Evolutionary conservation across 2,329 filamentous ascomycete species (phyloP).

Genomic region (Clarireedia sp.): DNA sequence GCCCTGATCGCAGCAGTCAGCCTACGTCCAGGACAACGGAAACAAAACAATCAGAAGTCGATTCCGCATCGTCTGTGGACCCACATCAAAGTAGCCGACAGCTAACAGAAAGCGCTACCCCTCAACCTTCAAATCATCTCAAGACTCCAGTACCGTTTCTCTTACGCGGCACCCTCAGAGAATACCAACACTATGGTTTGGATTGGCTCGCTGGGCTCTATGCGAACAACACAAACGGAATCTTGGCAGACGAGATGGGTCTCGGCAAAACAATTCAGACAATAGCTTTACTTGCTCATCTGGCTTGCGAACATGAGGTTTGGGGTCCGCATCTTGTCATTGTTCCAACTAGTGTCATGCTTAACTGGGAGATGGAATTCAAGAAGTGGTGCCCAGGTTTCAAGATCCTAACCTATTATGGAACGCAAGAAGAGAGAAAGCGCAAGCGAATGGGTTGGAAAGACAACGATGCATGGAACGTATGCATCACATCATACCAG

Average conservation of each 20-base stretch:
- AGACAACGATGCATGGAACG: constrained; percentile 89
- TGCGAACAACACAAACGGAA: constrained; percentile 87
- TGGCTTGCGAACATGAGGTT: constrained; percentile 80
- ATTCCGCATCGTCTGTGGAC: constrained; percentile 31
- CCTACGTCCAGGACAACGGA: constrained; percentile 32
- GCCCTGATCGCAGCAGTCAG: constrained; percentile 30
- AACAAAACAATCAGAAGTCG: constrained; percentile 27
- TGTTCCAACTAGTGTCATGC: constrained; percentile 94
- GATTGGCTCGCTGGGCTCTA: constrained; percentile 96
- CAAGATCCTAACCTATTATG: constrained; percentile 96
- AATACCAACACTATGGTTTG: constrained; percentile 94
- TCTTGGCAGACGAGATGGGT: constrained; percentile 97
- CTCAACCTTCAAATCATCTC: constrained; percentile 31
- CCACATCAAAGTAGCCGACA: constrained; percentile 24
- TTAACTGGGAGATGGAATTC: constrained; percentile 99
- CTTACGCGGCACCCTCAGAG: constrained; percentile 78
- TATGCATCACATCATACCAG: constrained; percentile 96
- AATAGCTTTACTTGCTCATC: constrained; percentile 84
- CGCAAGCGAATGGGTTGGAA: constrained; percentile 89
- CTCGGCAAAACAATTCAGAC: constrained; percentile 98
- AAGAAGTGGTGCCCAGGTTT: constrained; percentile 98
- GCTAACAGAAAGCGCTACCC: constrained; percentile 32
- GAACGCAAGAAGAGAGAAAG: constrained; percentile 84
- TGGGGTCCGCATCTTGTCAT: constrained; percentile 97
- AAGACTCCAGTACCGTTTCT: constrained; percentile 75